phyloP scores from a whole-genome alignment of 108 stramenopile genomes.

The Nannochloropsis granulata region DNA sequence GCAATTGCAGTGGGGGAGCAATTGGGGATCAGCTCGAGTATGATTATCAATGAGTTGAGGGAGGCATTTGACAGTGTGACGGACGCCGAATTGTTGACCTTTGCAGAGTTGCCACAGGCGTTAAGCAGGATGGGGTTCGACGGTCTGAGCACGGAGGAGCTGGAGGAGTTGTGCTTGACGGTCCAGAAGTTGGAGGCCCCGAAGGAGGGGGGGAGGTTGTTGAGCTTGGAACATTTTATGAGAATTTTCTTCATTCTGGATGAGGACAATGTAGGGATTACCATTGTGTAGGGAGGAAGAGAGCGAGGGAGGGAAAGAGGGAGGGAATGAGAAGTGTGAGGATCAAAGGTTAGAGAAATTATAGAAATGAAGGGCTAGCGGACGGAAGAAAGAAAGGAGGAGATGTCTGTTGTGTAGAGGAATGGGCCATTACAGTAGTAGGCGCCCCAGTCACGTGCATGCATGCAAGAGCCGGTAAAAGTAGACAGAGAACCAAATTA shows the following conservation, averaged over 20 bases:
- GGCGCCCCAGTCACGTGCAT: too few relatives aligned
- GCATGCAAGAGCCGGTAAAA: too few relatives aligned
- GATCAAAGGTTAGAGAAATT: too few relatives aligned
- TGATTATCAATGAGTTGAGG: background rate
- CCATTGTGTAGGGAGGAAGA: background rate
- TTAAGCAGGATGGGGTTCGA: background rate
- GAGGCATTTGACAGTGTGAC: background rate
- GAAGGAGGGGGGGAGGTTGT: background rate
- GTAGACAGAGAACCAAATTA: too few relatives aligned
- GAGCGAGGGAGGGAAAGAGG: too few relatives aligned
- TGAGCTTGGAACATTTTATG: background rate
- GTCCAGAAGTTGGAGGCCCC: background rate
- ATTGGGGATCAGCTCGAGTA: background rate
- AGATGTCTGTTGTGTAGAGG: too few relatives aligned
- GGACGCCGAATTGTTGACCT: background rate
- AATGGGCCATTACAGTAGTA: too few relatives aligned
- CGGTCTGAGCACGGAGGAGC: background rate
- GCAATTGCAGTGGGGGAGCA: background rate
- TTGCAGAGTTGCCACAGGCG: background rate
- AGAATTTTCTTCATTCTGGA: background rate
- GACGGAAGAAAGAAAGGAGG: too few relatives aligned
- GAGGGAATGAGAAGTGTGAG: too few relatives aligned
- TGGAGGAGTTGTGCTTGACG: background rate
- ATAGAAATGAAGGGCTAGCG: too few relatives aligned
- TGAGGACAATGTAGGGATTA: background rate